Evolutionary conservation across 2,329 filamentous ascomycete species (phyloP).

Genomic region (Sclerotinia subarctica): DNA sequence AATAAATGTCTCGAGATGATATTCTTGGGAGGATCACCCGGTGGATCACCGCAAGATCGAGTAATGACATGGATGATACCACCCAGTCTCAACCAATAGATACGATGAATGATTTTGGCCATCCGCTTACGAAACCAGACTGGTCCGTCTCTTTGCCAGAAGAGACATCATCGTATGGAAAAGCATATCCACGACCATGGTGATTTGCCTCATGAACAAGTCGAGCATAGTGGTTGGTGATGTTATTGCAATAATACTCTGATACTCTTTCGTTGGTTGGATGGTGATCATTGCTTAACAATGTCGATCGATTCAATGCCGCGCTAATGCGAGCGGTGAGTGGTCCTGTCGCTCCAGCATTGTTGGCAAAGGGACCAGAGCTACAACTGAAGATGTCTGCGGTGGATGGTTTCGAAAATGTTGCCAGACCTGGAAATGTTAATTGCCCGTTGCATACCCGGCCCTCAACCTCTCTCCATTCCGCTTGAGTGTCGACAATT

Average conservation of each 20-base stretch:
- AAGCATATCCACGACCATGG: conserved; percentile 61
- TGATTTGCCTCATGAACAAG: conserved; percentile 59
- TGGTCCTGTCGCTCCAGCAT: conserved; percentile 26
- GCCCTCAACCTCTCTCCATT: conserved; percentile 52
- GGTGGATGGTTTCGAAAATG: conserved; percentile 56
- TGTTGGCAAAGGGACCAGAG: conserved; percentile 55
- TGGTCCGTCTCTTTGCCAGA: conserved; percentile 55
- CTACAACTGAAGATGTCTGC: conserved; percentile 66
- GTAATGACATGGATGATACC: not conserved
- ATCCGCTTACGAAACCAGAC: conserved; percentile 48
- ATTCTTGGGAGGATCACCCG: not conserved
- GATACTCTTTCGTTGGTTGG: conserved; percentile 48
- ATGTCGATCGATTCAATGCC: conserved; percentile 33
- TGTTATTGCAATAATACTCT: conserved; percentile 50
- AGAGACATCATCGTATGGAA: conserved; percentile 67
- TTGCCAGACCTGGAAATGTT: conserved; percentile 43
- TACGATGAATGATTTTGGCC: conserved; percentile 16
- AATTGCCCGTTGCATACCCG: conserved; percentile 40
- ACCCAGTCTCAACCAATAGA: conserved; percentile 10
- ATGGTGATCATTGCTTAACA: conserved; percentile 44
- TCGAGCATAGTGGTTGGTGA: conserved; percentile 63
- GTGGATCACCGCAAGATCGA: not conserved
- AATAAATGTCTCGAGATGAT: not conserved
- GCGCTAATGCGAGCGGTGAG: conserved; percentile 31
- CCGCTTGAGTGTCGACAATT: conserved; percentile 61